Base-by-base conservation (phyloP, 2,329 filamentous ascomycete species). In the Epichloe scottii region DNA sequence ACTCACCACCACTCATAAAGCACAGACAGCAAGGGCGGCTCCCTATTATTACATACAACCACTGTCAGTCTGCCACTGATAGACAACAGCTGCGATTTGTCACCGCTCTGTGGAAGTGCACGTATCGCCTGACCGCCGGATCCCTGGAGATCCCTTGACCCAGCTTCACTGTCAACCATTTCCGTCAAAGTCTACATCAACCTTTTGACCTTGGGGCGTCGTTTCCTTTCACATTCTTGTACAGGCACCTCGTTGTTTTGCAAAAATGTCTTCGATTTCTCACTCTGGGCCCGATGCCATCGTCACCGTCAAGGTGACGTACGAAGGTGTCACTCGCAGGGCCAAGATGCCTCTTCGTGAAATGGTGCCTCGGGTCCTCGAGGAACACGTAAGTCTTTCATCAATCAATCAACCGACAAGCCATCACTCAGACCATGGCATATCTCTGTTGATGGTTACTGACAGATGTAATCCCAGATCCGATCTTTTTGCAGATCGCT, bases 261-360 rank as follows among this genome's bases (percentile, higher is more conserved):
- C 41, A 21, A 53, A 51, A 53, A 67, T 67, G 63, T 58, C 63
- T 55, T 58, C 63, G 40, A 51, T 54, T 35, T 50, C 58, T 38
- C 53, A 50, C 11, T 14, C 52, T 43, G 43, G 46, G 41, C 59
- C 60, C 35, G 66, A 68, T 48, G 56, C 61, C 57, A 56, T 62
- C 55, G 86, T 97, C 69, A 89, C 85, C 58, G 74, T 96, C 71
- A 97, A 97, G 75, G 78, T 95, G 63, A 79, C 81, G 62, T 81
- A 85, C 63, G 81, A 89, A 63, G 87, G 87, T 53, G 73, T 71
- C 62, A 85, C 83, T 62, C 83, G 86, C 62, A 86, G 89, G 60
- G 87, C 94, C 73, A 96, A 95, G 78, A 78, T 97, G 57, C 85
- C 89, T 51, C 78, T 97, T 63, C 82, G 84, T 65, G 91, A 97